These are phyloP conservation scores for Linum usitatissimum DNA, from an alignment of 345 rosid species.

Conservation along the genomic window DNA sequence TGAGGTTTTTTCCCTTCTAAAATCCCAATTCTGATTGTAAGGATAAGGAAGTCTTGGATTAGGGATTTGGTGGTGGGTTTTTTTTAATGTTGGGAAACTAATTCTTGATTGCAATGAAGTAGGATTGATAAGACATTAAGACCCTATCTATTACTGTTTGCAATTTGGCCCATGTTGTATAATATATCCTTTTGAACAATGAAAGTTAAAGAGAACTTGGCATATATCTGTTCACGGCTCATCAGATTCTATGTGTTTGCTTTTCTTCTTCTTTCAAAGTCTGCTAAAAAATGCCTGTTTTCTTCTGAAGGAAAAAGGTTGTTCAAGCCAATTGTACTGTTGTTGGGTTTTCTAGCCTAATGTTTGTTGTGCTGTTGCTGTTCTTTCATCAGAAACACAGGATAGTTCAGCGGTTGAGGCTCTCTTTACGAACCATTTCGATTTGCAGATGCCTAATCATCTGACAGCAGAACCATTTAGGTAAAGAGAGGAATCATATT, in stretches of 20 bases:
- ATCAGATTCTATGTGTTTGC: slow-evolving; percentile 15
- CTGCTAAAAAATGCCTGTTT: neutral
- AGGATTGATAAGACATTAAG: too few relatives aligned
- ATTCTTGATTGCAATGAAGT: too few relatives aligned
- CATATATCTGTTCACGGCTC: slow-evolving; percentile 8
- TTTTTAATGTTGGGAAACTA: too few relatives aligned
- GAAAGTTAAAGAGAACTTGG: slow-evolving; percentile 2
- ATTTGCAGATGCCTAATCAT: slow-evolving; percentile 29
- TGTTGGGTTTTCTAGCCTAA: slow-evolving; percentile 1
- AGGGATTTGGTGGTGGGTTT: neutral
- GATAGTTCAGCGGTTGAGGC: slow-evolving; percentile 36
- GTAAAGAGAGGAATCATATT: slow-evolving; percentile 24
- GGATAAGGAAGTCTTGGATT: neutral
- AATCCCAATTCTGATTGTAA: neutral
- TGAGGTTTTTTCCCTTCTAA: neutral
- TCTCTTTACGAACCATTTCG: slow-evolving; percentile 25
- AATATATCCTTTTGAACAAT: neutral
- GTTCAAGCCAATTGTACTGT: neutral
- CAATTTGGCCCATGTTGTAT: too few relatives aligned
- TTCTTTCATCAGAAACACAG: slow-evolving; percentile 33
- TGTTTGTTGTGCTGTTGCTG: slow-evolving; percentile 6
- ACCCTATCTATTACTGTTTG: too few relatives aligned
- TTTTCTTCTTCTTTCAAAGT: neutral
- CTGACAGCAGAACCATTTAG: slow-evolving; percentile 42
- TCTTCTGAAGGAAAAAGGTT: neutral